Evolutionary conservation across 345 rosid genomes (phyloP), one percentile per base, ranked within the genome.

Genomic region (Brassica cretica): DNA sequence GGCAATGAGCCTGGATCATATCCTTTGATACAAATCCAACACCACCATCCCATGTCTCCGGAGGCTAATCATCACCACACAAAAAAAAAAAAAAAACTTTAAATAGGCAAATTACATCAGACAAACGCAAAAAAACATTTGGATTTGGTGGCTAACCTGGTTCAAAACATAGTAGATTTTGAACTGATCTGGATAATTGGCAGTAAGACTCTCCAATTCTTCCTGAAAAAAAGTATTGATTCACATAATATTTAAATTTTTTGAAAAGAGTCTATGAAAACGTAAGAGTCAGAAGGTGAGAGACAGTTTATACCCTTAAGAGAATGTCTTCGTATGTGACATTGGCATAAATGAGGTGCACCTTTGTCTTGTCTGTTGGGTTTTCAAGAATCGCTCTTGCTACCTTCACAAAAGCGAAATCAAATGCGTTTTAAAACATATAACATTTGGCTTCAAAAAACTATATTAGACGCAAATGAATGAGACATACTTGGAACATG

Each of bases 281-380:
- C 6, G 14, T 15, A 62, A 62, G 1, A 30, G 14, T n/a, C 2
- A 66, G 64, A 14, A 71, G 39, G 6, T n/a, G 33, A 81, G 14
- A 73, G 5, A 44, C 37, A 18, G 9, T 62, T 59, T 24, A 77
- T 85, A 96, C 99, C 97, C 76, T 93, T 30, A 96, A 80, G 78
- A 96, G 96, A 89, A 93, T 96, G 89, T 96, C 99, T 14, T 96
- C 98, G 19, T 67, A 68, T 3, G 92, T 82, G 62, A 93, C 98
- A 69, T 96, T 96, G 69, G 97, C 99, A 81, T 93, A 96, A 71
- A 96, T 88, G 39, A 96, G 98, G 73, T 88, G 89, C 74, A 96
- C 88, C 65, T 85, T 86, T 10, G 99, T 96, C 63, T 73, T 85
- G 84, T 96, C 98, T 8, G 86, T 82, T 44, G 98, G 98, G 71